A percentile compares a stretch with the other conserved stretches of the same genome.
Conservation (phyloP, 169 alveolate genomes). For the Toxoplasma gondii region DNA sequence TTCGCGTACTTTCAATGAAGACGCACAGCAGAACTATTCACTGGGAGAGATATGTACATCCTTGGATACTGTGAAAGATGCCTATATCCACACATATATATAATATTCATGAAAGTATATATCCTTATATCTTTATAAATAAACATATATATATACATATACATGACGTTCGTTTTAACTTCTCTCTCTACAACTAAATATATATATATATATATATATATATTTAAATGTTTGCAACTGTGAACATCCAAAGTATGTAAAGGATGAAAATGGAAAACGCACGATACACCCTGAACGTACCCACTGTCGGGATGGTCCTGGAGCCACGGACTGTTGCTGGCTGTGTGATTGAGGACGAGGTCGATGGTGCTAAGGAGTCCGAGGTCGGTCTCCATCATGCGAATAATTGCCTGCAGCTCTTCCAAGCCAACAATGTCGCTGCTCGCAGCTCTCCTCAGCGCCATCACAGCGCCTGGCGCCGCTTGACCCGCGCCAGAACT, state of each 20-base stretch:
- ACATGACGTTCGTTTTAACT: background rate
- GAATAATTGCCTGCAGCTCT: conserved; percentile 71
- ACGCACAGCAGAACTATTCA: no score
- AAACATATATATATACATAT: background rate
- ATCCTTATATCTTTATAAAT: background rate
- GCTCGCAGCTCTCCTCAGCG: background rate
- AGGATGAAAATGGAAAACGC: no score
- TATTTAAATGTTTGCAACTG: background rate
- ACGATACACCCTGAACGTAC: background rate
- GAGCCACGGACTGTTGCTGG: conserved; percentile 88
- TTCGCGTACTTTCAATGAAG: no score
- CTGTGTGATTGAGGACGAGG: conserved; percentile 92
- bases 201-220: background rate
- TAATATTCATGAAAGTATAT: background rate
- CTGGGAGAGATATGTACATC: no score
- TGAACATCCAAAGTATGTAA: background rate
- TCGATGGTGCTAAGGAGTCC: conserved; percentile 89
- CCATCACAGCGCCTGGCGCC: background rate
- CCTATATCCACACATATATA: background rate
- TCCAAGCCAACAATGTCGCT: conserved; percentile 32
- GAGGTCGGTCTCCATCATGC: conserved; percentile 75
- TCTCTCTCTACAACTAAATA: background rate
- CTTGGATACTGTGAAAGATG: no score
- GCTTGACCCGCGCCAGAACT: conserved; percentile 1
- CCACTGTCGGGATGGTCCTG: conserved; percentile 89